Evolutionary conservation across 139 green algal species (phyloP), one percentile per base, ranked within the genome.

Genomic region (Picochlorum sp.): DNA sequence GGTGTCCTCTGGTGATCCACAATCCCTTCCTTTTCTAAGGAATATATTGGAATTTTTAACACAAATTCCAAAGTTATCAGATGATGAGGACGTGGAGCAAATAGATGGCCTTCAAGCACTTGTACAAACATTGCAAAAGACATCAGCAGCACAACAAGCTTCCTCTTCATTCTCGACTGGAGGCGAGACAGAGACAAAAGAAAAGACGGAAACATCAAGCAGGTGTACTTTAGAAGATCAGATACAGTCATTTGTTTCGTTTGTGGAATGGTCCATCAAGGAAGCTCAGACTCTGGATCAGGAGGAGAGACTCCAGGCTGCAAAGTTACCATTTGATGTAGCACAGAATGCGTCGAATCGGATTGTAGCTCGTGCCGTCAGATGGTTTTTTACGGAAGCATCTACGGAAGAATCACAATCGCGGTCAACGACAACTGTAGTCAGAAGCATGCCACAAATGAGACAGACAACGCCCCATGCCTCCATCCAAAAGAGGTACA

Each of bases 71-170:
- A 52, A 20, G 15, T 65, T 81, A 37, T 57, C 72, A 2, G 67
- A 75, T 37, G 62, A 62, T 52, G 59, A 55, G 11, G 72, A 79
- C 57, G 4, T 11, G 9, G 60, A 75, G 31, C 67, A 81, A 58
- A 52, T 83, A 50, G 70, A 83, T 6, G 78, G 78, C 23, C 70
- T 83, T 52, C 61, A 13, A 0, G 58, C 63, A 18, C 70, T 83
- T 34, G 68, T 62, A 5, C 1, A 8, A 18, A 67, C 60, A 50
- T 58, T 77, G 37, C 67, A 70, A 60, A 45, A 56, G 30, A 18
- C 54, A 6, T 21, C 62, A 21, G 37, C 37, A 57, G 60, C 37
- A 45, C 31, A 66, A 31, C 14, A 59, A 45, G 45, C 6, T 16
- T 21, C 41, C 6, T 34, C 26, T 10, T 50, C 61, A 20, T 18